Percentiles rank a stretch among this genome's conserved stretches.
These are phyloP conservation scores for Decorospora gaudefroyi DNA, from an alignment of 2,329 filamentous ascomycete species.

Conservation along the genomic window DNA sequence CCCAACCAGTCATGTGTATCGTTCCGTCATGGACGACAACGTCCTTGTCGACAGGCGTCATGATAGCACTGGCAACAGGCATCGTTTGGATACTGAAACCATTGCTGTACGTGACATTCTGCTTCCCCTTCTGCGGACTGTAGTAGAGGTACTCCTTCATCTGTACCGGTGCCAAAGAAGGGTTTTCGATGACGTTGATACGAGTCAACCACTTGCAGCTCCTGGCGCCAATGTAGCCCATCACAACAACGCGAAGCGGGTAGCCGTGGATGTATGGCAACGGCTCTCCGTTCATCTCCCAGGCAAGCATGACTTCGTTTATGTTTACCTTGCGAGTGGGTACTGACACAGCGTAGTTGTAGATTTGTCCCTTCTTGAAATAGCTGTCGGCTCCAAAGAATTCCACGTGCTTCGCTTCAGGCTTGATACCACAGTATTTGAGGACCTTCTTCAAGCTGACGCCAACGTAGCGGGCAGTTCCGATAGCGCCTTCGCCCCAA, in stretches of 20 bases:
- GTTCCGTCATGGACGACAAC: conserved; percentile 64
- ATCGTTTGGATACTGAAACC: conserved; percentile 73
- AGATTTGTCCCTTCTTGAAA: conserved; percentile 67
- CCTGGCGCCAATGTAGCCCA: conserved; percentile 69
- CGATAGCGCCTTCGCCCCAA: conserved; percentile 63
- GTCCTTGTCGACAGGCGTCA: conserved; percentile 65
- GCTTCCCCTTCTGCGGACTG: conserved; percentile 69
- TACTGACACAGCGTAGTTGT: conserved; percentile 70
- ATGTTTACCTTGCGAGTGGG: conserved; percentile 69
- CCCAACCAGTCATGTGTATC: conserved; percentile 59
- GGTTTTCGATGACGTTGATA: conserved; percentile 63
- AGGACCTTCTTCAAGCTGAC: conserved; percentile 71
- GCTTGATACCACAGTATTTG: conserved; percentile 66
- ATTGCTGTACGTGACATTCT: conserved; percentile 63
- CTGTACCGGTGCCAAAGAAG: conserved; percentile 65
- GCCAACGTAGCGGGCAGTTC: conserved; percentile 66
- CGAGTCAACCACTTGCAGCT: conserved; percentile 67
- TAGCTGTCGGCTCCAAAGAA: conserved; percentile 74
- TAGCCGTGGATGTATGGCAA: conserved; percentile 69
- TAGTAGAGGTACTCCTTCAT: conserved; percentile 71
- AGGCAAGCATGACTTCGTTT: conserved; percentile 69
- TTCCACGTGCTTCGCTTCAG: conserved; percentile 65
- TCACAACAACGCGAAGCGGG: conserved; percentile 65
- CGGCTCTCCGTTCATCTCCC: conserved; percentile 71
- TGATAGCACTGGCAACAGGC: conserved; percentile 70